Base-by-base conservation (phyloP, 2,329 filamentous ascomycete genomes). In the Colletotrichum eleusines region DNA sequence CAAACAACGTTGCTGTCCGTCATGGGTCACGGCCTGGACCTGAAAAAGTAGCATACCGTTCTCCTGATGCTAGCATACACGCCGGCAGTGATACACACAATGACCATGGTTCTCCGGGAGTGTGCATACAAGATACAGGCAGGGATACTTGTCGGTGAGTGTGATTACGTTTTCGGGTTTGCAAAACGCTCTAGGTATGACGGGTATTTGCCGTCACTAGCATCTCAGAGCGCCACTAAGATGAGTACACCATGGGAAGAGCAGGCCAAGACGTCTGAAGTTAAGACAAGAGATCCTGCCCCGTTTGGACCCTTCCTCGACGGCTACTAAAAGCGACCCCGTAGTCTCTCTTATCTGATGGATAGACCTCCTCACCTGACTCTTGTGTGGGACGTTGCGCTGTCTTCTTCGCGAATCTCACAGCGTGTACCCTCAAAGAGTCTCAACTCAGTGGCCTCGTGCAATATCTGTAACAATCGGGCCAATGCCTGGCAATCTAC, bases 1-100 rank as follows among this genome's bases (percentile, higher is more conserved):
- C 67, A 42, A 42, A 20, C 18, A 38, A 50, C 33, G 63, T 57
- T 23, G 48, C 38, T 40, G 33, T 20, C 67, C 63, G 63, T 54
- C 14, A 31, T 35, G 33, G 40, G 33, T 46, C n/a, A 26, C 55
- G 55, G 26, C 26, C 46, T 20, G 28, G 33, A 12, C 35, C 26
- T 50, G 33, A 20, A 33, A 33, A 8, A 28, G 23, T 12, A 28
- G 16, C 38, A 6, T 23, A 44, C 1, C 12, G 14, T 11, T 23
- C 33, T 40, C 16, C 23, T 20, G 28, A 12, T 28, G n/a, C n/a
- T 31, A 9, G n/a, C 44, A 20, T 55, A 35, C 12, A 20, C 31
- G 3, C 11, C 23, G 31, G 33, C 33, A n/a, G 3, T 28, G 23
- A 42, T 42, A 44, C n/a, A 42, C 23, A 35, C 20, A 46, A 38